These are phyloP conservation scores for Opeltia flavorubescens DNA, from an alignment of 495 filamentous ascomycete genomes.

Conservation along the genomic window DNA sequence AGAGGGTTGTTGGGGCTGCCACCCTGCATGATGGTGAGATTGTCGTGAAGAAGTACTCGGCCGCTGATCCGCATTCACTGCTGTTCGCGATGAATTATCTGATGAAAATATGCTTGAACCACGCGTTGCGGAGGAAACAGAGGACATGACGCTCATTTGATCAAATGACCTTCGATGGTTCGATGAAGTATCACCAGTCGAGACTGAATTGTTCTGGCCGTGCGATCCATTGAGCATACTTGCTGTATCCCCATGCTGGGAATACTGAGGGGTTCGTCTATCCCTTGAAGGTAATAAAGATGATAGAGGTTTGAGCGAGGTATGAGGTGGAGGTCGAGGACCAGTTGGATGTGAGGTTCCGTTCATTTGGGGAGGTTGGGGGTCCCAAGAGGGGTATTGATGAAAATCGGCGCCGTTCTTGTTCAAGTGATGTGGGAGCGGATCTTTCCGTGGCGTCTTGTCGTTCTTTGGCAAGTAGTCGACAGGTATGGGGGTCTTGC, in stretches of 20 bases:
- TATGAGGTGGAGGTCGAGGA: conserved; percentile 55
- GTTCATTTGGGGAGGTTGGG: conserved; percentile 28
- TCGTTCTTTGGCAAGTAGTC: conserved; percentile 64
- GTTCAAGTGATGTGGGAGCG: conserved; percentile 67
- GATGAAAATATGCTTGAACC: conserved; percentile 50
- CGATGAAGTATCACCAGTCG: conserved; percentile 50
- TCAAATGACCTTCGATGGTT: conserved; percentile 60
- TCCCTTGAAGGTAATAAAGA: conserved; percentile 38
- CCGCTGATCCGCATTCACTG: conserved; percentile 25
- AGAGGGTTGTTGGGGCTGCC: conserved; percentile 27
- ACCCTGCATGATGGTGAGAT: conserved; percentile 15
- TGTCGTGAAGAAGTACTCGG: conserved; percentile 13
- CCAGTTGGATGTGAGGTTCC: conserved; percentile 45
- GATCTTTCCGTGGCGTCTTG: conserved; percentile 52
- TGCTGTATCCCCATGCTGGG: conserved; percentile 36
- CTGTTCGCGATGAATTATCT: conserved; percentile 47
- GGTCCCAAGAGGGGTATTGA: conserved; percentile 71
- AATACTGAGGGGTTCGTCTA: conserved; percentile 62
- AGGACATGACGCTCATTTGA: conserved; percentile 49
- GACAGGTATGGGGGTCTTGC: conserved; percentile 54
- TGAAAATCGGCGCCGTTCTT: conserved; percentile 69
- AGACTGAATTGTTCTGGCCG: conserved; percentile 52
- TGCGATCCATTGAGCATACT: conserved; percentile 34
- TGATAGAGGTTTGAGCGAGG: conserved; percentile 46
- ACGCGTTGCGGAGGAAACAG: conserved; percentile 43